Conservation (phyloP, 2,329 filamentous ascomycete genomes). For the Colletotrichum sp. region DNA sequence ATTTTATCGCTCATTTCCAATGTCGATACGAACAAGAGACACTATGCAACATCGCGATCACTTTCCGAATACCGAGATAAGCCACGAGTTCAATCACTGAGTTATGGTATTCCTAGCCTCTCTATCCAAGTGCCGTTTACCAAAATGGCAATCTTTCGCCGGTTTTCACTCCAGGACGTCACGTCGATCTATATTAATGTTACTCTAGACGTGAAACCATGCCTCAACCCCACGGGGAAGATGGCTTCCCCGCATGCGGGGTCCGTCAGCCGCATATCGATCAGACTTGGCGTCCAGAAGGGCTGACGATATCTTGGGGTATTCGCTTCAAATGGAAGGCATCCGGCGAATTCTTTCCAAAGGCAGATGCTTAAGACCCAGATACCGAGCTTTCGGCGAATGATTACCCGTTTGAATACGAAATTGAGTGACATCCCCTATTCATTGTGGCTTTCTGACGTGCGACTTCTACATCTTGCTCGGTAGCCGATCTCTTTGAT, state of each 20-base stretch:
- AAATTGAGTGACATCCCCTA: neutral
- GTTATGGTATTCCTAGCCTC: neutral
- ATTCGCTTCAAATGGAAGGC: neutral
- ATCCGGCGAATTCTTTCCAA: neutral
- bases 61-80: neutral
- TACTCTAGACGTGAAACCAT: neutral
- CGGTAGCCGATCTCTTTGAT: neutral
- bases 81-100: neutral
- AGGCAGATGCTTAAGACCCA: neutral
- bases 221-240: neutral
- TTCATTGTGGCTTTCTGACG: neutral
- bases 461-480: neutral
- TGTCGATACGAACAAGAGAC: rapidly evolving
- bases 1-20: neutral
- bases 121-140: neutral
- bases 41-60: neutral
- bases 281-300: neutral
- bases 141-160: neutral
- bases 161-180: neutral
- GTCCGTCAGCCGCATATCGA: neutral
- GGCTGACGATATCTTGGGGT: neutral
- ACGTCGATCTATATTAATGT: neutral
- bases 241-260: neutral
- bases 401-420: neutral
- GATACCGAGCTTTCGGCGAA: neutral